Percentiles rank a stretch among this genome's conserved stretches.
Evolutionary conservation across 2,329 filamentous ascomycete species (phyloP).

Genomic region (Ophiostoma quercus): DNA sequence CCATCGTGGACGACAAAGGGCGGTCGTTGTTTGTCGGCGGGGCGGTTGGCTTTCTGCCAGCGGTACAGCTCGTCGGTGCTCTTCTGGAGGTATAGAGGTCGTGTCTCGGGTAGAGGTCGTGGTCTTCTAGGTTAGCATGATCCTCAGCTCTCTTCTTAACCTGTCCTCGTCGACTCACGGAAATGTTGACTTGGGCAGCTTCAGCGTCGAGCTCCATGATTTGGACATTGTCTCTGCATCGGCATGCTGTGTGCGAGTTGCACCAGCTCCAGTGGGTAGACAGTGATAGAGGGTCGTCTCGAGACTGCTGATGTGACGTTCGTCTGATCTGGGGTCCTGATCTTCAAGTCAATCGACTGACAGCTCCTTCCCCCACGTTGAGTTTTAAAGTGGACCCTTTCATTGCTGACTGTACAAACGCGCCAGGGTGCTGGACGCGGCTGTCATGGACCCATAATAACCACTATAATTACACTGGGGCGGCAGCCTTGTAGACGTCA

Average conservation of each 20-base stretch:
- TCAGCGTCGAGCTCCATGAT: conserved; percentile 69
- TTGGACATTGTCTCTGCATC: conserved; percentile 40
- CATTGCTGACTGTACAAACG: conserved; percentile 8
- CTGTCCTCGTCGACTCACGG: conserved; percentile 46
- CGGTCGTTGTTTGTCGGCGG: conserved; percentile 39
- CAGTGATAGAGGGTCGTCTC: neutral
- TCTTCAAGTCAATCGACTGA: neutral
- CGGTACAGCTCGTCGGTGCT: conserved; percentile 84
- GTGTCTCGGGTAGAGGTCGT: conserved; percentile 47
- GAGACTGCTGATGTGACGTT: neutral
- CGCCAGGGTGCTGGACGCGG: neutral
- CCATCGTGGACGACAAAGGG: conserved; percentile 88
- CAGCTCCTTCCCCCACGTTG: conserved; percentile 8
- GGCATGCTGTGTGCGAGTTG: neutral
- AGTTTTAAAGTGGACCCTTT: conserved; percentile 19
- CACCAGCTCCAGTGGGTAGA: conserved; percentile 11
- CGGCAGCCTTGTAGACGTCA: conserved; percentile 17
- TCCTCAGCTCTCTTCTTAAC: neutral
- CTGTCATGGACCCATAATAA: conserved; percentile 1
- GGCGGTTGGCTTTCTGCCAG: conserved; percentile 66
- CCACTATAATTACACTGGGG: conserved; percentile 6
- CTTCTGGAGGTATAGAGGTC: conserved; percentile 60
- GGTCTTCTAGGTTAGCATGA: conserved; percentile 38
- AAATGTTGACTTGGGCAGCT: conserved; percentile 69
- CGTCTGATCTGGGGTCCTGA: neutral